Evolutionary conservation across 169 alveolate species (phyloP).

Genomic region (Besnoitia besnoiti): DNA sequence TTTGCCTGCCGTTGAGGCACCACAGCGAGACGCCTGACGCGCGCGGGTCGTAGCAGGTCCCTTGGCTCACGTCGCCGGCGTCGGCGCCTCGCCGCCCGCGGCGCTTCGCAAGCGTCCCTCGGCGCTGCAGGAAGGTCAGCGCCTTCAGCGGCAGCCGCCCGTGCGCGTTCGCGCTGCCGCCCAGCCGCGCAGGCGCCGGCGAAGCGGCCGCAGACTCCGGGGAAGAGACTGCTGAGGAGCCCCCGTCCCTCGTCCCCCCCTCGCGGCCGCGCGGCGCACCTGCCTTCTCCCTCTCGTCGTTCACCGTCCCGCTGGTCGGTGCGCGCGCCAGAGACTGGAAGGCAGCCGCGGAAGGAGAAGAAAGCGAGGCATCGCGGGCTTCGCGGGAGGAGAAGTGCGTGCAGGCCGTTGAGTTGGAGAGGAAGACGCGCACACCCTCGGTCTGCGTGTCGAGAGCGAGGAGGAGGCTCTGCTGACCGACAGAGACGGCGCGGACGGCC

Average conservation of each 20-base stretch:
- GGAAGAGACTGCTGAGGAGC: neutral
- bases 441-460: slow-evolving; percentile 44
- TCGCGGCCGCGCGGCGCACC: neutral
- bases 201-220: too few relatives aligned
- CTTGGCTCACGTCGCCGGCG: neutral
- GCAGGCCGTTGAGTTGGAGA: slow-evolving; percentile 31
- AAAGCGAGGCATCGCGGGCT: neutral
- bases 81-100: too few relatives aligned
- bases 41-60: neutral
- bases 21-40: neutral
- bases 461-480: slow-evolving; percentile 44
- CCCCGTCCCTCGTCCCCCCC: neutral
- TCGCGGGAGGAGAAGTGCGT: neutral
- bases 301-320: neutral
- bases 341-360: neutral
- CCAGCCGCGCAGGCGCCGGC: too few relatives aligned
- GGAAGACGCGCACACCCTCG: slow-evolving; percentile 52
- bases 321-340: neutral
- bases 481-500: neutral
- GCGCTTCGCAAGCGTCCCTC: neutral
- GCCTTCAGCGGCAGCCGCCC: too few relatives aligned
- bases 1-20: neutral
- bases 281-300: neutral
- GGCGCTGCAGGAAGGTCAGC: neutral
- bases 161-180: too few relatives aligned